Evolutionary conservation across 495 filamentous ascomycete genomes (phyloP), one percentile per base, ranked within the genome.

Genomic region (Barbatosphaeria neglecta): DNA sequence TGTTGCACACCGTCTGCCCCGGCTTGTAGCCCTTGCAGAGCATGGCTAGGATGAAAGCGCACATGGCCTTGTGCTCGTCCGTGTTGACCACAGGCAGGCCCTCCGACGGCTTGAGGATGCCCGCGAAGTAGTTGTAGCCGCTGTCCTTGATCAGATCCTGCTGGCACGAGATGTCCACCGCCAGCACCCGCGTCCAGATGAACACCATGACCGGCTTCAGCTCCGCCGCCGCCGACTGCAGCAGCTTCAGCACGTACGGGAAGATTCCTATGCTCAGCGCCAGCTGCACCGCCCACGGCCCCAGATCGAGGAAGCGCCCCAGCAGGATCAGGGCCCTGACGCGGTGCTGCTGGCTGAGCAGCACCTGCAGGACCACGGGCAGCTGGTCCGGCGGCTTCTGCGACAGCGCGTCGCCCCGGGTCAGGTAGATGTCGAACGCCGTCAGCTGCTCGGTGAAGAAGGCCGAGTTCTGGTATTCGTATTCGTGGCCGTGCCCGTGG

Each of bases 131-230:
- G 48, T 86, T 85, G 56, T 94, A 97, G 2, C 92, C 90, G 54
- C 87, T 95, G 58, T 99, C 92, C 63, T 95, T 95, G 46, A 99
- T 74, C 3, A 99, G 68, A 60, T 97, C 92, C 33, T 78, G 76
- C 60, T 99, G 92, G 56, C 92, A 94, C 9, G 84, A 84, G 48
- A 89, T 78, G 53, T 97, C 92, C 17, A 99, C 93, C 33, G 92
- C 92, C 52, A 99, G 81, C 31, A 99, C 90, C 43, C 92, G 78
- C 10, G 93, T 88, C 92, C 92, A 99, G 50, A 99, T 99, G 65
- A 97, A 99, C 17, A 99, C 89, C 90, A 99, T 96, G 22, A 96
- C 90, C 1, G 92, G 90, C 57, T 97, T 97, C 42, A 99, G 68
- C 60, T 99, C 92, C 40, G 86, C 76, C 0, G 92, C 92, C 40